phyloP scores from a whole-genome alignment of 306 rosid species.

The Pterocarpus santalinus region DNA sequence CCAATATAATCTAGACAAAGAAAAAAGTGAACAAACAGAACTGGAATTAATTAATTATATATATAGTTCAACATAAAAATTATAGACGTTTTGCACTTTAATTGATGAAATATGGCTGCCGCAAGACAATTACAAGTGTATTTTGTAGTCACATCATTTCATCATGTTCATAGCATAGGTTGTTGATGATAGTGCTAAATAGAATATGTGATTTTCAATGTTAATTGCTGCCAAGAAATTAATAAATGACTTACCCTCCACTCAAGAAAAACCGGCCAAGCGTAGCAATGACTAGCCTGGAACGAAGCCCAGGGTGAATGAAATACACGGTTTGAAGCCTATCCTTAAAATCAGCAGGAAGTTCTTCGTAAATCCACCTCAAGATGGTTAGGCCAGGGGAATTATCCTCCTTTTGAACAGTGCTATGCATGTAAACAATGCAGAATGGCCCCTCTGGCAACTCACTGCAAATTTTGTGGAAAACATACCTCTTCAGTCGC shows the following conservation, averaged over 20 bases:
- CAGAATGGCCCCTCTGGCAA: conserved; percentile 81
- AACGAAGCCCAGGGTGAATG: conserved; percentile 90
- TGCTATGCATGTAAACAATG: conserved; percentile 83
- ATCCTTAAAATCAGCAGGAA: conserved; percentile 76
- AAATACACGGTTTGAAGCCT: conserved; percentile 87
- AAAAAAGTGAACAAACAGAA: conserved; percentile 7
- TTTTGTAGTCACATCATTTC: conserved; percentile 26
- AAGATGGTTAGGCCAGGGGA: conserved; percentile 92
- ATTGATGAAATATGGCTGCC: conserved; percentile 9
- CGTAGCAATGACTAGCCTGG: conserved; percentile 85
- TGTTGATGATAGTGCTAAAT: conserved; percentile 10
- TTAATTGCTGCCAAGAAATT: conserved; percentile 12
- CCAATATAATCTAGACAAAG: conserved; percentile 79
- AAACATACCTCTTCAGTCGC: conserved; percentile 80
- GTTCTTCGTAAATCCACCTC: conserved; percentile 97
- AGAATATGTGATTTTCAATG: not conserved
- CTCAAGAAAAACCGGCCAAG: conserved; percentile 86
- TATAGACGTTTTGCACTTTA: not conserved
- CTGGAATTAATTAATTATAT: not conserved
- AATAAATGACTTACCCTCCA: conserved; percentile 78
- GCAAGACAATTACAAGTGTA: not conserved
- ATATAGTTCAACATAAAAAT: not conserved
- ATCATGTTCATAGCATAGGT: not conserved
- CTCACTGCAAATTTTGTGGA: conserved; percentile 78
- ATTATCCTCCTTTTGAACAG: conserved; percentile 89